phyloP scores from a whole-genome alignment of 768 basidiomycete species.

The Fomitopsis serialis region DNA sequence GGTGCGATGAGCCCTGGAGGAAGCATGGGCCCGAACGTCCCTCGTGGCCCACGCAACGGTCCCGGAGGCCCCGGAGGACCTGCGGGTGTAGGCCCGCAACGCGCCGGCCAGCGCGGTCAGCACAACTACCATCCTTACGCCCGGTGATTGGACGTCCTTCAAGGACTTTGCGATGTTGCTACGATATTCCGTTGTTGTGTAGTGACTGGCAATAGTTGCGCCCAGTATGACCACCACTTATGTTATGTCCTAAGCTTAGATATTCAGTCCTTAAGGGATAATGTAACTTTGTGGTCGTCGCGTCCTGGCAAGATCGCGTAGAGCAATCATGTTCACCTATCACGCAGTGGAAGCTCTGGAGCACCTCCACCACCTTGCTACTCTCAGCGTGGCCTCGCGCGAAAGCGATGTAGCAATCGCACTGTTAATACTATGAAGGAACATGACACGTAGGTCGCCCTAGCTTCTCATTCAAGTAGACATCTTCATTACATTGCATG shows the following conservation, averaged over 20 bases:
- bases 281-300: neutral
- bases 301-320: neutral
- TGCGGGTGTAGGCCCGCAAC: conserved; percentile 67
- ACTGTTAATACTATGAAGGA: no score
- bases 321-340: no score
- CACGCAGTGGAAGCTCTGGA: no score
- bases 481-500: no score
- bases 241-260: neutral
- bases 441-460: no score
- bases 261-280: neutral
- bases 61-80: conserved; percentile 42
- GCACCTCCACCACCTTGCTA: no score
- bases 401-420: no score
- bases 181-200: neutral
- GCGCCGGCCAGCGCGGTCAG: conserved; percentile 65
- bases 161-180: neutral
- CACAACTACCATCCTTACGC: conserved; percentile 85
- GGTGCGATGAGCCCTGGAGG: conserved; percentile 12
- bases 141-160: conserved; percentile 33
- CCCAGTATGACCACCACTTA: neutral
- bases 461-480: no score
- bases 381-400: no score
- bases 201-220: neutral
- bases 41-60: conserved; percentile 60
- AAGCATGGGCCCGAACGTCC: conserved; percentile 27